These are phyloP conservation scores for Wallacemonas sp. DNA, from an alignment of 208 protist species.

Conservation along the genomic window DNA sequence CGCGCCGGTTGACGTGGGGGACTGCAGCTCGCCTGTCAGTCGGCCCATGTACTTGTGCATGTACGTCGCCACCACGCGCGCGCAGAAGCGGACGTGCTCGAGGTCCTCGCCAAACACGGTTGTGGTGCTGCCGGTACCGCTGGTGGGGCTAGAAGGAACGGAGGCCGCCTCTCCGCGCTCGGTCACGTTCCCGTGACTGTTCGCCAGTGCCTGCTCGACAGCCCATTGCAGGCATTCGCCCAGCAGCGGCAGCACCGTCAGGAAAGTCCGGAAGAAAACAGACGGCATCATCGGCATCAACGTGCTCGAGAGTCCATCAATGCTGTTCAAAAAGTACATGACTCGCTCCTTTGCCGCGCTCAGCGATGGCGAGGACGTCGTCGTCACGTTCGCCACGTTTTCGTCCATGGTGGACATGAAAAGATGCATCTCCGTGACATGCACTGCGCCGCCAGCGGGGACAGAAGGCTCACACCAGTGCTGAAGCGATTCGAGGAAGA, in stretches of 20 bases:
- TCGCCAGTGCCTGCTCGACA: constrained; percentile 51
- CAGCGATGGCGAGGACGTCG: not conserved
- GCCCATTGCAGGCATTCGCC: constrained; percentile 70
- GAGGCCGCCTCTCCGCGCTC: not conserved
- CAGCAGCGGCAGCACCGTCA: constrained; percentile 72
- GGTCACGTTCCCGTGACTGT: constrained; percentile 3
- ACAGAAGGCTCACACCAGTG: constrained; percentile 3
- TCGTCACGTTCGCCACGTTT: not conserved
- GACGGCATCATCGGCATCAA: constrained; percentile 70
- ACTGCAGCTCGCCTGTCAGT: constrained; percentile 20
- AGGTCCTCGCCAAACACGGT: constrained; percentile 81
- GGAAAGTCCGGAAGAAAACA: constrained; percentile 73
- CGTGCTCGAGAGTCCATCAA: constrained; percentile 73
- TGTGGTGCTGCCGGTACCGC: constrained; percentile 7
- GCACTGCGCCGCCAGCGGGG: no score
- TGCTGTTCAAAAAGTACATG: constrained; percentile 71
- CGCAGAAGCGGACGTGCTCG: constrained; percentile 80
- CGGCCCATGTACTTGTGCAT: constrained; percentile 75
- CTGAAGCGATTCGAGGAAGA: constrained; percentile 29
- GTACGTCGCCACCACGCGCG: constrained; percentile 83
- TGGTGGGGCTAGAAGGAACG: not conserved
- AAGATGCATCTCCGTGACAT: not conserved
- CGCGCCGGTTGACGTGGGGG: not conserved
- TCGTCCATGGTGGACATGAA: not conserved
- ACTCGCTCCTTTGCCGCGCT: constrained; percentile 35